Evolutionary conservation across 2,329 filamentous ascomycete genomes (phyloP).

Genomic region (Penicillium sp.): DNA sequence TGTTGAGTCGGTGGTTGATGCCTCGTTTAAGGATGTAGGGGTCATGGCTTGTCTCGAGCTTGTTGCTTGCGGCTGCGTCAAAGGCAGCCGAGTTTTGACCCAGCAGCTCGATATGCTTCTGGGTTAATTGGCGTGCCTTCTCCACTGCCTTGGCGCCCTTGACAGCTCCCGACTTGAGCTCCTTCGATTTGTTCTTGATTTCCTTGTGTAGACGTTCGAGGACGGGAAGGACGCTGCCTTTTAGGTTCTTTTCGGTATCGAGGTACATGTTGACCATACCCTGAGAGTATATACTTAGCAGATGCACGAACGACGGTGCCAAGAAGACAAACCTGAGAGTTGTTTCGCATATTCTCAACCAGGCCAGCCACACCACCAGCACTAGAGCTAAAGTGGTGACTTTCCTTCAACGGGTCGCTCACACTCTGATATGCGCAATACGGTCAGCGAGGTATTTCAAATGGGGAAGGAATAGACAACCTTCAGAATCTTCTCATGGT

Average conservation of each 20-base stretch:
- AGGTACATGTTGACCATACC: slow-evolving; percentile 80
- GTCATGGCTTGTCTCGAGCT: slow-evolving; percentile 66
- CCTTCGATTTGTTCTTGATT: slow-evolving; percentile 94
- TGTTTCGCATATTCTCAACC: slow-evolving; percentile 89
- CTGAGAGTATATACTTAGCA: slow-evolving; percentile 36
- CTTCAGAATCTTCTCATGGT: slow-evolving; percentile 93
- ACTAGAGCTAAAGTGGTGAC: slow-evolving; percentile 85
- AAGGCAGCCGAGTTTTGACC: slow-evolving; percentile 77
- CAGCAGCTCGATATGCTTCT: slow-evolving; percentile 93
- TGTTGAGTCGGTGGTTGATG: slow-evolving; percentile 75
- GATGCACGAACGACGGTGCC: too few relatives aligned
- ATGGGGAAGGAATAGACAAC: slow-evolving; percentile 34
- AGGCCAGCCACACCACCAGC: slow-evolving; percentile 82
- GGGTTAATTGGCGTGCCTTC: slow-evolving; percentile 75
- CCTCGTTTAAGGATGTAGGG: slow-evolving; percentile 82
- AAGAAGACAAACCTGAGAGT: slow-evolving; percentile 59
- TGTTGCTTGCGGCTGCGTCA: slow-evolving; percentile 64
- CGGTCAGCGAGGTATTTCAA: background rate
- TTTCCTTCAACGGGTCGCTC: slow-evolving; percentile 76
- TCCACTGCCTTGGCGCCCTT: slow-evolving; percentile 88
- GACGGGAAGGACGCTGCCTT: slow-evolving; percentile 76
- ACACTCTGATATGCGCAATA: slow-evolving; percentile 56
- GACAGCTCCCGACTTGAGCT: slow-evolving; percentile 70
- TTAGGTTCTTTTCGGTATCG: slow-evolving; percentile 87
- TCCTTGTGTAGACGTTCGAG: slow-evolving; percentile 89